Conservation (phyloP, 805 yeast genomes). For the Jamesozyma spencerorum region DNA sequence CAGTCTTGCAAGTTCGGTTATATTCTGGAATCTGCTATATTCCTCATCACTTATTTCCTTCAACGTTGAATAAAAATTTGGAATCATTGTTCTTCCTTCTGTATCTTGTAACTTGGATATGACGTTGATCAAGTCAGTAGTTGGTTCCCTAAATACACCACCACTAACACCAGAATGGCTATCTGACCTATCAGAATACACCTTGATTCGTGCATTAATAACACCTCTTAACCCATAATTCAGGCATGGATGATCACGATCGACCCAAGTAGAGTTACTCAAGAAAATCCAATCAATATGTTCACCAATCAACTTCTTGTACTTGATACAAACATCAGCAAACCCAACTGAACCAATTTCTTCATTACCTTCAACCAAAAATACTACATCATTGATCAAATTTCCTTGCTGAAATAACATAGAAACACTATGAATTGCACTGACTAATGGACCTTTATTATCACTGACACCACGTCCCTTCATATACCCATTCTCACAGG, state of each 20-base stretch:
- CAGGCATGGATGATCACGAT: conserved; percentile 78
- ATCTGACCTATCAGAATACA: conserved; percentile 71
- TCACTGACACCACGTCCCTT: conserved; percentile 92
- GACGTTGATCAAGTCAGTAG: conserved; percentile 70
- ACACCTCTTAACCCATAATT: conserved; percentile 94
- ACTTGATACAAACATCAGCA: conserved; percentile 48
- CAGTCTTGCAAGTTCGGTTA: conserved; percentile 35
- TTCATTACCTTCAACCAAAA: conserved; percentile 90
- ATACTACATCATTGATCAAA: conserved; percentile 64
- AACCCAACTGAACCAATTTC: conserved; percentile 89
- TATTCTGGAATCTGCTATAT: conserved; percentile 49
- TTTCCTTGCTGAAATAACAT: conserved; percentile 45
- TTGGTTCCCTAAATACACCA: conserved; percentile 81
- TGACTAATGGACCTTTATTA: conserved; percentile 87
- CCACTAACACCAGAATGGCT: conserved; percentile 96
- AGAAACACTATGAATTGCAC: conserved; percentile 81
- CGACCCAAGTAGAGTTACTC: conserved; percentile 91
- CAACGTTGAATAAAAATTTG: conserved; percentile 64
- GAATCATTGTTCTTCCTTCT: conserved; percentile 49
- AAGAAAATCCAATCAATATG: conserved; percentile 79
- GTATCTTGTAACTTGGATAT: conserved; percentile 54
- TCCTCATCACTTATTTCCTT: conserved; percentile 51
- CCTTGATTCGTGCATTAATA: conserved; percentile 63
- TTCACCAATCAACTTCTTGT: conserved; percentile 46
- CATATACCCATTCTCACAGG: conserved; percentile 73